phyloP scores from a whole-genome alignment of 2,329 filamentous ascomycete species.

The Cercospora brassicicola region DNA sequence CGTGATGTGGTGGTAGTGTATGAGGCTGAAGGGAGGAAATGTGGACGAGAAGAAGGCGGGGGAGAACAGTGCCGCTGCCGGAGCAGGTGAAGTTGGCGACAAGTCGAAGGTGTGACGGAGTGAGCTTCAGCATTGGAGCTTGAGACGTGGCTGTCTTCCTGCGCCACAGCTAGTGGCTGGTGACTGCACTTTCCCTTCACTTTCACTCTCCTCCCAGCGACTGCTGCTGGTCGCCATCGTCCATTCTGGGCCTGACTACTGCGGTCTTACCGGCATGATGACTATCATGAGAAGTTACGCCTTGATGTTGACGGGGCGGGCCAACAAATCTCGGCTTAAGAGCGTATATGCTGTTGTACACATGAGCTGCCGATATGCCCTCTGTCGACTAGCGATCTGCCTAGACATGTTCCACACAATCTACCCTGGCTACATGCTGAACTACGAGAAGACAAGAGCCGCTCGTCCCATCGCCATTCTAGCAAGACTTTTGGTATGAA shows the following conservation, averaged over 20 bases:
- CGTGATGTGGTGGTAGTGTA: background rate
- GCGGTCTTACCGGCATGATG: background rate
- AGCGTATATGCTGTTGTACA: too few species aligned
- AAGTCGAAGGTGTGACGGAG: background rate
- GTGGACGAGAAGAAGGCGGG: background rate
- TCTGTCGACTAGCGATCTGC: background rate
- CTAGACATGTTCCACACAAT: background rate
- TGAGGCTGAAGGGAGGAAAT: background rate
- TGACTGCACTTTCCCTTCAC: background rate
- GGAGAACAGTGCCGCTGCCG: background rate
- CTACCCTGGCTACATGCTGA: background rate
- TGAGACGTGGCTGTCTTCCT: background rate
- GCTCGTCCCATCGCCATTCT: background rate
- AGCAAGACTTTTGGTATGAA: background rate
- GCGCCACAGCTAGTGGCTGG: background rate
- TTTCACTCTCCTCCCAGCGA: background rate
- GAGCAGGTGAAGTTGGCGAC: constrained; percentile 3
- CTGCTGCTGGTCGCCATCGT: background rate
- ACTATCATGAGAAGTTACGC: background rate
- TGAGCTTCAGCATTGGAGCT: background rate
- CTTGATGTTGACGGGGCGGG: background rate
- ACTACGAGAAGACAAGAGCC: background rate
- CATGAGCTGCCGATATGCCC: background rate
- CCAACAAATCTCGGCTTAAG: background rate
- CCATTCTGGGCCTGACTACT: background rate